Base-by-base conservation (phyloP, 148 eudicot species). In the Camellia sinensis region DNA sequence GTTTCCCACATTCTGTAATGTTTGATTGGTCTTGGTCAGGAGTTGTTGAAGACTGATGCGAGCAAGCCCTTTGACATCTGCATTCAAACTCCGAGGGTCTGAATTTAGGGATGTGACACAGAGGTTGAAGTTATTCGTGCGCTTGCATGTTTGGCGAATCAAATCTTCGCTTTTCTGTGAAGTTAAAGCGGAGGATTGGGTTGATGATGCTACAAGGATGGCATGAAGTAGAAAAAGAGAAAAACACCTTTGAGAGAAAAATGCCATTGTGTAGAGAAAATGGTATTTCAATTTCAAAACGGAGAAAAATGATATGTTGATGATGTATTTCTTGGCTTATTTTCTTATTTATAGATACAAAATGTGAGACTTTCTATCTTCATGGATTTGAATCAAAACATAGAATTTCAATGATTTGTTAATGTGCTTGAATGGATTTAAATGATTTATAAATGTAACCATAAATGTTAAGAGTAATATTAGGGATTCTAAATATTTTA, bases 31-130 rank as follows among this genome's bases (percentile, higher is more conserved):
- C 74, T 18, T 70, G 5, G 74, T n/a, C 40, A 70, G 56, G 74
- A 19, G n/a, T 3, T 7, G 10, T 70, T 70, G 46, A 46, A 70
- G 74, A 52, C 57, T 46, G 37, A 70, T 70, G 4, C 14, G 19
- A 18, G 74, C 74, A 70, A 70, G 74, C 74, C 56, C 74, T 70
- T 70, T 70, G 56, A n/a, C 54, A 46, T 70, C 74, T 70, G 74
- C 19, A 2, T 70, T 70, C 54, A 9, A 70, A 10, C 74, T 70
- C 21, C 56, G 54, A 7, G 15, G 40, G 29, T 70, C 56, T 1
- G 56, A n/a, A 7, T 3, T 21, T 11, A 70, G 37, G 7, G 72
- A 13, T 6, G 43, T 14, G 52, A 19, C 6, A 18, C 74, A 70
- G 5, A 70, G 56, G n/a, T n/a, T 18, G 74, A 18, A n/a, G 29